Evolutionary conservation across 2,329 filamentous ascomycete genomes (phyloP), one percentile per base, ranked within the genome.

Genomic region (Hymenoscyphus albidus): DNA sequence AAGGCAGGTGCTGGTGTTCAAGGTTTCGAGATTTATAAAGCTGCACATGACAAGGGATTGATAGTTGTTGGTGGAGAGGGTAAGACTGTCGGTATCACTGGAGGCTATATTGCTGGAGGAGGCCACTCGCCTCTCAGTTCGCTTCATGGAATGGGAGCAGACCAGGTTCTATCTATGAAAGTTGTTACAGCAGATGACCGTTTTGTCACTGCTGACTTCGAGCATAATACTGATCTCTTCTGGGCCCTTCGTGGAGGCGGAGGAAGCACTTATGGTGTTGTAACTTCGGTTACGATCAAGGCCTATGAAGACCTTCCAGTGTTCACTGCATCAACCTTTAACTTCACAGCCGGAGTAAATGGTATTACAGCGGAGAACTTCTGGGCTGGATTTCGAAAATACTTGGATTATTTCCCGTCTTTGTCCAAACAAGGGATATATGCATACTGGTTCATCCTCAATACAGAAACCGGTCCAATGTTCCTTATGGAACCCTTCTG

Each of bases 171-270:
- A 1, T 78, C 85, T 66, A 80, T 84, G 74, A 80, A 85, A 32
- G 76, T 87, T 0, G 81, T 89, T 1, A 83, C 82, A 0, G 80
- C 82, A 0, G 70, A 72, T 13, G 85, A 86, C 0, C 70, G 79
- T 18, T 77, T 83, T 16, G 61, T 86, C 1, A 79, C 76, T 0
- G 80, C 82, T 1, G 84, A 82, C 57, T 81, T 82, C 44, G 77
- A 80, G 5, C 76, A 82, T 48, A 80, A 88, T 62, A 66, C 77
- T 0, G 85, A 89, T 59, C 75, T 89, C 0, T 89, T 87, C 73
- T 90, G 86, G 86, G 87, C 86, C 0, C 78, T 88, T 63, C 77
- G 83, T 63, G 85, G 86, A 6, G 80, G 84, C 5, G 85, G 84
- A 6, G 84, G 83, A 2, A 82, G 81, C 18, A 88, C 84, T 0